Evolutionary conservation across 2,329 filamentous ascomycete species (phyloP).

Genomic region (Beauveria asiatica): DNA sequence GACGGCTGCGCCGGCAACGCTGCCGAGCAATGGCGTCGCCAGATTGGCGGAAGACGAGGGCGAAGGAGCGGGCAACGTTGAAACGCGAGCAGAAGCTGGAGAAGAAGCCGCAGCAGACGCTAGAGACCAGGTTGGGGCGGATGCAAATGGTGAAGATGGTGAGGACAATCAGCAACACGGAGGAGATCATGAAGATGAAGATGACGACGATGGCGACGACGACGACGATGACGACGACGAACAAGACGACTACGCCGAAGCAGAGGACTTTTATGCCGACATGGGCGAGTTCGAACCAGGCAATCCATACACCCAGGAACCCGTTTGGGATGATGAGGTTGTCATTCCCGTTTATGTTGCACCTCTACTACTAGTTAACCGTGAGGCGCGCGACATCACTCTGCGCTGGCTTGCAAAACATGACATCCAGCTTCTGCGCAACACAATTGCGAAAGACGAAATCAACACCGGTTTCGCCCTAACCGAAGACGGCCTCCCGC

Average conservation of each 20-base stretch:
- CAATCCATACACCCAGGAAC: neutral
- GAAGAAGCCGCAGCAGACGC: neutral
- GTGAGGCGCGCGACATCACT: constrained; percentile 17
- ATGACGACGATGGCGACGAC: neutral
- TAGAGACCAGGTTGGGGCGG: neutral
- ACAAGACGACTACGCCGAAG: neutral
- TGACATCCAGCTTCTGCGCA: neutral
- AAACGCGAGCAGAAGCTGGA: neutral
- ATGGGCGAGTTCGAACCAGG: neutral
- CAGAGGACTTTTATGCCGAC: neutral
- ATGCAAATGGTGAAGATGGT: neutral
- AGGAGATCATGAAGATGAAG: neutral
- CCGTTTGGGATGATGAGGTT: constrained; percentile 1
- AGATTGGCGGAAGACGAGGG: neutral
- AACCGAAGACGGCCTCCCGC: neutral
- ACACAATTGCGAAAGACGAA: neutral
- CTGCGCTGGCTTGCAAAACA: constrained; percentile 13
- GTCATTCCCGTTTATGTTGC: constrained; percentile 16
- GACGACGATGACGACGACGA: neutral
- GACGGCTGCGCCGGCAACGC: neutral
- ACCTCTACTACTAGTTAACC: constrained; percentile 13
- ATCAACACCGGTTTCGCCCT: neutral
- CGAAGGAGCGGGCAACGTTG: neutral
- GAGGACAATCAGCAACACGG: neutral
- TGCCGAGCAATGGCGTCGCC: neutral